Evolutionary conservation across 371 early-diverging fungal genomes (phyloP).

Genomic region (Mortierella sp.): DNA sequence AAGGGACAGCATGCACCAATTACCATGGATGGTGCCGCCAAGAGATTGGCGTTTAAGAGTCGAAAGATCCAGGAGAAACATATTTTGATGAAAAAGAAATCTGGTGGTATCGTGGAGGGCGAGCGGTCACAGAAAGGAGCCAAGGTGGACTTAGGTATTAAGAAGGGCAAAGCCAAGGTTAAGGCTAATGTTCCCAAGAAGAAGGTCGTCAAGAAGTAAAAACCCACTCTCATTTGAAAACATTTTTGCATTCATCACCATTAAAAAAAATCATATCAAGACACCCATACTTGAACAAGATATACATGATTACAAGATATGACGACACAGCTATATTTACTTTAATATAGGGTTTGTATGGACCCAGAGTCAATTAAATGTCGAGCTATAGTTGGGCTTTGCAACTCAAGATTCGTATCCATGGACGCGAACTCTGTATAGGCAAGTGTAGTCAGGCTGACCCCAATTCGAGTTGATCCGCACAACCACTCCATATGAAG

Average conservation of each 20-base stretch:
- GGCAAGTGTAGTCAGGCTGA: slow-evolving; percentile 76
- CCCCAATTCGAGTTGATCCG: slow-evolving; percentile 82
- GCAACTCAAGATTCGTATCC: slow-evolving; percentile 48
- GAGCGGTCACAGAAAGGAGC: slow-evolving; percentile 72
- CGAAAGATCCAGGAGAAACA: slow-evolving; percentile 54
- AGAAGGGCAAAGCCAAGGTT: slow-evolving; percentile 56
- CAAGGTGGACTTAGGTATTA: slow-evolving; percentile 57
- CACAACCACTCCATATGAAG: slow-evolving; percentile 54
- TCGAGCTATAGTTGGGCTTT: too few species aligned
- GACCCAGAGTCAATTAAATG: too few species aligned
- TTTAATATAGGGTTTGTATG: too few species aligned
- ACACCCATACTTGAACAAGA: too few species aligned
- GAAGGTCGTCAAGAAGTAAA: slow-evolving; percentile 52
- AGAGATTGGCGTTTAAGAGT: slow-evolving; percentile 41
- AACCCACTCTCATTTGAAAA: neutral
- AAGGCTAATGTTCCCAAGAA: slow-evolving; percentile 56
- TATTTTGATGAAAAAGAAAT: slow-evolving; percentile 41
- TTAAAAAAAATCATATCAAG: neutral
- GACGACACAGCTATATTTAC: too few species aligned
- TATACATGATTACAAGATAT: too few species aligned
- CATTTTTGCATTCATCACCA: slow-evolving; percentile 1
- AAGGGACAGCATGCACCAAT: slow-evolving; percentile 61
- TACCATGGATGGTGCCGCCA: slow-evolving; percentile 54
- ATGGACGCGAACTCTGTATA: slow-evolving; percentile 85
- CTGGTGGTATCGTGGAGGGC: slow-evolving; percentile 63